Evolutionary conservation across 345 rosid species (phyloP).

Genomic region (Sonneratia alba): DNA sequence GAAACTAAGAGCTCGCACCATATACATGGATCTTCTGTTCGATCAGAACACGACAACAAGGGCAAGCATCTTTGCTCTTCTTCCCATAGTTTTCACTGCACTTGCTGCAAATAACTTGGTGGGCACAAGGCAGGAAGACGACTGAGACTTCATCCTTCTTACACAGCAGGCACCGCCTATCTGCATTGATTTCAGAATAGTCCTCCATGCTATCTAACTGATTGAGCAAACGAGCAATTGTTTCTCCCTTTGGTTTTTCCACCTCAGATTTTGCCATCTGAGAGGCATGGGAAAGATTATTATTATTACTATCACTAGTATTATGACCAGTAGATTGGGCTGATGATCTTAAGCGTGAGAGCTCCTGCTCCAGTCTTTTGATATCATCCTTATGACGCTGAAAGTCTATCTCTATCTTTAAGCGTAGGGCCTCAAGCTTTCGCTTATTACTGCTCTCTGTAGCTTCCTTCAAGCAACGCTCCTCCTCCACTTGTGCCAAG

Average conservation of each 20-base stretch:
- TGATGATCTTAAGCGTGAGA: slow-evolving; percentile 3
- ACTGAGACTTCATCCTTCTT: slow-evolving; percentile 15
- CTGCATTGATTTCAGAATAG: slow-evolving; percentile 9
- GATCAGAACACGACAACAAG: slow-evolving; percentile 16
- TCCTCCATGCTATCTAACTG: slow-evolving; percentile 11
- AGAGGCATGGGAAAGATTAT: not conserved
- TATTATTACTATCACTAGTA: not conserved
- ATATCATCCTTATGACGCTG: slow-evolving; percentile 20
- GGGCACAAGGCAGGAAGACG: slow-evolving; percentile 24
- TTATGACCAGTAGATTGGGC: slow-evolving; percentile 5
- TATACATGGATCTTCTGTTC: slow-evolving; percentile 18
- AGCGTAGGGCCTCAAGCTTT: slow-evolving; percentile 14
- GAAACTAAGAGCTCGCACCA: slow-evolving; percentile 18
- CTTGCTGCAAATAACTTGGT: slow-evolving; percentile 20
- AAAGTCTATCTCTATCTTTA: slow-evolving; percentile 19
- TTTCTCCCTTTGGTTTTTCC: slow-evolving; percentile 9
- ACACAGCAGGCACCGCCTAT: slow-evolving; percentile 18
- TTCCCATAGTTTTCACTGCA: slow-evolving; percentile 17
- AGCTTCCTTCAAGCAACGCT: slow-evolving; percentile 15
- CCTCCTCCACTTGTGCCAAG: slow-evolving; percentile 16
- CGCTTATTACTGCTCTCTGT: slow-evolving; percentile 14
- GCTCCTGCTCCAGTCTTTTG: slow-evolving; percentile 21
- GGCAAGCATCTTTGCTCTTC: slow-evolving; percentile 20
- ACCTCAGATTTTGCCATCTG: slow-evolving; percentile 1
- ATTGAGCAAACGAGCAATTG: slow-evolving; percentile 8